These are phyloP conservation scores for Hordeum vulgare DNA, from an alignment of 176 grass and related monocot genomes.

Conservation along the genomic window MorexV3_pseudomolecules_assembly NC_058521.1:591434184-591434683, in stretches of 20 bases:
- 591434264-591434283: background rate
- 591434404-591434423: slow-evolving; percentile 1
- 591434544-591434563: background rate
- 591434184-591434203: slow-evolving; percentile 38
- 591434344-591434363: slow-evolving; percentile 1
- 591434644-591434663: background rate
- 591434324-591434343: slow-evolving; percentile 22
- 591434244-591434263: slow-evolving; percentile 20
- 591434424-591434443: slow-evolving; percentile 5
- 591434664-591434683: background rate
- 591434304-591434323: background rate
- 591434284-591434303: slow-evolving; percentile 15
- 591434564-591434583: slow-evolving; percentile 6
- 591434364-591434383: slow-evolving; percentile 5
- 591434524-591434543: background rate
- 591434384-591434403: slow-evolving; percentile 6
- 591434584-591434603: background rate
- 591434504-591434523: slow-evolving; percentile 2
- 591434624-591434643: background rate
- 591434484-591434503: slow-evolving; percentile 14
- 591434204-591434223: slow-evolving; percentile 5
- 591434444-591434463: slow-evolving; percentile 3
- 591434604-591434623: background rate
- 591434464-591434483: slow-evolving; percentile 29
- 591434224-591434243: slow-evolving; percentile 13